phyloP scores from a whole-genome alignment of 176 grass and related monocot genomes.

The Poa annua region DNA sequence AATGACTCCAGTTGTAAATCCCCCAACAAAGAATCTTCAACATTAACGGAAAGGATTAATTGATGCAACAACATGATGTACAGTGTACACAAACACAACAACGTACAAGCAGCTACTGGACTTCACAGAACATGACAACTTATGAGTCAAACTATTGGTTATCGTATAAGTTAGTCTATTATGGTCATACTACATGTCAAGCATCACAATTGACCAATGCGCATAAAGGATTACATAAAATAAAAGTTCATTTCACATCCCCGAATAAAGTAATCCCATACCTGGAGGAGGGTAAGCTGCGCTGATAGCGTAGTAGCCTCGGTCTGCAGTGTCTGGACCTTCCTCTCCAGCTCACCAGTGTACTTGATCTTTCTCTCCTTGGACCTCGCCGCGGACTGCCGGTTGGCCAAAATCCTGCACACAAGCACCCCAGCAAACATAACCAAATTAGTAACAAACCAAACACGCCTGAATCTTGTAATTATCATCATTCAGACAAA shows the following conservation, averaged over 20 bases:
- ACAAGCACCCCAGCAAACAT: conserved; percentile 1
- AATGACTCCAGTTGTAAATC: background rate
- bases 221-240: conserved; percentile 25
- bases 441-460: conserved; percentile 13
- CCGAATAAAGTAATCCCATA: conserved; percentile 30
- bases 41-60: background rate
- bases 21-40: conserved; percentile 1
- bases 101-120: background rate
- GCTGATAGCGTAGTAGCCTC: conserved; percentile 96
- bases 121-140: background rate
- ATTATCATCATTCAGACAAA: background rate
- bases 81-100: background rate
- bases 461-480: background rate
- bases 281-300: conserved; percentile 92
- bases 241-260: background rate
- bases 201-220: background rate
- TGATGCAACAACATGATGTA: conserved; percentile 6
- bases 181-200: conserved; percentile 19
- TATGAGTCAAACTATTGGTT: conserved; percentile 20
- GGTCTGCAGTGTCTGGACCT: conserved; percentile 95
- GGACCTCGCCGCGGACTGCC: conserved; percentile 86
- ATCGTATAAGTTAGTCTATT: background rate
- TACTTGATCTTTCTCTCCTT: conserved; percentile 98
- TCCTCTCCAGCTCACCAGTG: conserved; percentile 87
- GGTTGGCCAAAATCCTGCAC: conserved; percentile 91